Evolutionary conservation across 2,329 filamentous ascomycete species (phyloP).

Genomic region (Pleurostoma richardsiae): DNA sequence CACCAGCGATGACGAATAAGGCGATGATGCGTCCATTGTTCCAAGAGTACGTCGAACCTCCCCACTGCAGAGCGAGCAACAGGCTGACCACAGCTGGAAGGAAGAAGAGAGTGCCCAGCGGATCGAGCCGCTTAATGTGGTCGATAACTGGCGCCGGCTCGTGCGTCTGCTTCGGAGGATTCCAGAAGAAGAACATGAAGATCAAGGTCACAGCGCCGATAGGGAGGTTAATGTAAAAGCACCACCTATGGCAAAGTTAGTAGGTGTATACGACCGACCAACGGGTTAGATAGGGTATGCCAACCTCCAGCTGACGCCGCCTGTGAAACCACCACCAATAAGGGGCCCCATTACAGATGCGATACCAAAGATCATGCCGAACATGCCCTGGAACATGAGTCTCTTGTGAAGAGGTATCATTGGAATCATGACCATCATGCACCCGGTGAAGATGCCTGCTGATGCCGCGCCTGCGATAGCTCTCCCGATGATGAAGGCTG

Average conservation of each 20-base stretch:
- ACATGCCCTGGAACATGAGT: constrained; percentile 52
- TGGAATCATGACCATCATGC: constrained; percentile 51
- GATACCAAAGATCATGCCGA: constrained; percentile 50
- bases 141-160: constrained; percentile 25
- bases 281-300: neutral
- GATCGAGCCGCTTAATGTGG: constrained; percentile 50
- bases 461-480: constrained; percentile 52
- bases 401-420: constrained; percentile 56
- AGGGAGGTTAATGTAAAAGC: constrained; percentile 55
- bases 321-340: constrained; percentile 48
- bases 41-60: constrained; percentile 50
- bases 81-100: constrained; percentile 55
- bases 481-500: constrained; percentile 50
- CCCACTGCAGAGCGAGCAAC: constrained; percentile 60
- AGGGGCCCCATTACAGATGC: constrained; percentile 49
- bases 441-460: constrained; percentile 53
- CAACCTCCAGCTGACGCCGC: constrained; percentile 40
- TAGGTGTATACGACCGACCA: neutral
- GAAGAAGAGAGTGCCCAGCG: constrained; percentile 54
- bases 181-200: constrained; percentile 43
- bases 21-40: constrained; percentile 45
- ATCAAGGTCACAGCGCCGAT: constrained; percentile 46
- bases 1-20: constrained; percentile 45
- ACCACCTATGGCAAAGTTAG: constrained; percentile 33
- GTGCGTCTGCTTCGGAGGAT: constrained; percentile 27